Base-by-base conservation (phyloP, 2,329 filamentous ascomycete species). In the Diplodia sapinea region DNA sequence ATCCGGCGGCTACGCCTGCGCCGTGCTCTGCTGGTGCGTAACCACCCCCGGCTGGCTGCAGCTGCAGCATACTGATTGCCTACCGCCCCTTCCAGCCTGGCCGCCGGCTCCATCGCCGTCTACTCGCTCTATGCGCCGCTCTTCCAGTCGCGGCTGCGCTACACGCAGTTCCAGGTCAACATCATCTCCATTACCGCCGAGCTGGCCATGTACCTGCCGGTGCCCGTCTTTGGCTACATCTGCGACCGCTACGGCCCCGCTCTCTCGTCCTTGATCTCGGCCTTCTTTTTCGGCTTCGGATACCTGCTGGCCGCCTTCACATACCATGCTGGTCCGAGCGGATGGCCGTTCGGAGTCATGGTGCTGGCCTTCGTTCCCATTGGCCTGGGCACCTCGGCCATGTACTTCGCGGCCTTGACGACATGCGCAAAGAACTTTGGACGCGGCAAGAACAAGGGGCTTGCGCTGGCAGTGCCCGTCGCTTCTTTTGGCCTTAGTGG, bases 381-480 rank as follows among this genome's bases (percentile, higher is more conserved):
- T 68, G 95, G 95, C 1, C 86, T 90, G 70, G 94, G 88, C 5
- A 97, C 94, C 0, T 92, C 91, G 71, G 88, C 88, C 78, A 93
- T 98, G 88, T 99, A 98, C 78, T 84, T 98, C 67, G 87, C 89
- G 62, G 90, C 93, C 1, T 90, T 99, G n/a, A 94, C 94, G 7
- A 96, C 94, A 0, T 97, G 93, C 75, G 95, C 95, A 43, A 99
- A 99, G 87, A 99, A 98, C 81, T 99, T 98, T 80, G 94, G 94
- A 59, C 89, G 91, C 69, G 93, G 93, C 4, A 91, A 90, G 74
- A 90, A 96, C 74, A 91, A 94, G 74, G 95, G 95, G 0, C 82
- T 99, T 62, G 94, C 96, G 69, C 84, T 99, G 66, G 94, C 94
- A 1, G 85, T 92, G 69, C 95, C 95, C 1, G 97, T 98, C 77